Conservation (phyloP, 768 basidiomycete genomes). For the Phanerochaete carnosa region DNA sequence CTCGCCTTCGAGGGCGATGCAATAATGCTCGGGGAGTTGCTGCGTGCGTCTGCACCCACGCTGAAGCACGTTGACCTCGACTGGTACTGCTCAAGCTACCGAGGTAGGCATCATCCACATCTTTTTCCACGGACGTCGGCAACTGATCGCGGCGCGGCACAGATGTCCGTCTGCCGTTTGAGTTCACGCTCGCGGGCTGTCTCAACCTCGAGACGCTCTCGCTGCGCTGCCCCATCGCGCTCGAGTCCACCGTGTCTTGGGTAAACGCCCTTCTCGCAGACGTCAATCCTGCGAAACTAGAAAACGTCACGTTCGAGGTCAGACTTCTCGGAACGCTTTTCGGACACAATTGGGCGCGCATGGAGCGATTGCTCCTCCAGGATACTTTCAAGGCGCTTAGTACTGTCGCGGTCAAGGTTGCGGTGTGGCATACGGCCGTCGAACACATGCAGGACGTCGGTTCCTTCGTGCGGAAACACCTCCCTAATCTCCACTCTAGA, state of each 20-base stretch:
- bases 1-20: conserved; percentile 19
- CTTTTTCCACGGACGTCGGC: neutral
- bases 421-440: conserved; percentile 19
- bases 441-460: conserved; percentile 11
- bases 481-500: conserved; percentile 15
- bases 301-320: conserved; percentile 17
- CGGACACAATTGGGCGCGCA: conserved; percentile 20
- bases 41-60: conserved; percentile 15
- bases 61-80: conserved; percentile 22
- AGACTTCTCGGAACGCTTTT: conserved; percentile 22
- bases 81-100: conserved; percentile 16
- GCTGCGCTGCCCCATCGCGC: conserved; percentile 18
- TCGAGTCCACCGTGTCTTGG: conserved; percentile 17
- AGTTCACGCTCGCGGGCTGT: conserved; percentile 17
- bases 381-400: conserved; percentile 9
- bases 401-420: conserved; percentile 13
- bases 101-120: conserved; percentile 11
- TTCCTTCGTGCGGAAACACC: conserved; percentile 9
- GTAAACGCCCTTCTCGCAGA: conserved; percentile 16
- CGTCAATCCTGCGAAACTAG: conserved; percentile 10
- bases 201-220: conserved; percentile 14
- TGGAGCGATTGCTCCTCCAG: conserved; percentile 10
- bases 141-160: neutral
- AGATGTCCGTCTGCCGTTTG: conserved; percentile 19
- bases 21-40: conserved; percentile 16